Percentiles rank a stretch among this genome's conserved stretches.
Conservation (phyloP, 148 eudicot species). For the Amaranthus cruentus region DNA sequence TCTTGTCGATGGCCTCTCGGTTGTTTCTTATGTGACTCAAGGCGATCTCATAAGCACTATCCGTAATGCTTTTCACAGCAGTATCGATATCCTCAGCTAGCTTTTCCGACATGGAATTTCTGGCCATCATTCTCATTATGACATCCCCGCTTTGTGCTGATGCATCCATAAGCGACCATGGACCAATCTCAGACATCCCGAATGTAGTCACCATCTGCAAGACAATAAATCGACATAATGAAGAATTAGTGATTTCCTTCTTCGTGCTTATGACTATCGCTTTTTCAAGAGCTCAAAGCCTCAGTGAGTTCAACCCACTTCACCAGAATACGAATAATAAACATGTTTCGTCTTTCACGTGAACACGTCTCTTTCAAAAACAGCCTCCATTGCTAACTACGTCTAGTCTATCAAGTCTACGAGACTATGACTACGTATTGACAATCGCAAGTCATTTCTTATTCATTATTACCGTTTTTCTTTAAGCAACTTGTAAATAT, state of each 20-base stretch:
- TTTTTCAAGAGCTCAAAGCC: not conserved
- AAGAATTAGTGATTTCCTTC: not conserved
- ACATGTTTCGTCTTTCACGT: not conserved
- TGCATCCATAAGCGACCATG: conserved; percentile 97
- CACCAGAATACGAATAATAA: not conserved
- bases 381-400: not conserved
- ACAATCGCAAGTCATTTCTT: not conserved
- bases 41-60: conserved; percentile 80
- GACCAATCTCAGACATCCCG: conserved; percentile 98
- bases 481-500: not conserved
- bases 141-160: conserved; percentile 78
- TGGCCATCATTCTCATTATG: conserved; percentile 99
- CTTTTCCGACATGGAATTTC: conserved; percentile 97
- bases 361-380: not conserved
- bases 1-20: conserved; percentile 96
- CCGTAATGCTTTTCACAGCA: conserved; percentile 81
- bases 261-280: not conserved
- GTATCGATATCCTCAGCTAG: conserved; percentile 93
- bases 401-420: no score
- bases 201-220: conserved; percentile 86
- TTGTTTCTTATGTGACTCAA: conserved; percentile 76
- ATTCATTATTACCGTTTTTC: not conserved
- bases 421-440: not conserved
- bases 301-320: not conserved
- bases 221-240: not conserved